phyloP scores from a whole-genome alignment of 2,329 filamentous ascomycete species.

The Penicillium sp. region DNA sequence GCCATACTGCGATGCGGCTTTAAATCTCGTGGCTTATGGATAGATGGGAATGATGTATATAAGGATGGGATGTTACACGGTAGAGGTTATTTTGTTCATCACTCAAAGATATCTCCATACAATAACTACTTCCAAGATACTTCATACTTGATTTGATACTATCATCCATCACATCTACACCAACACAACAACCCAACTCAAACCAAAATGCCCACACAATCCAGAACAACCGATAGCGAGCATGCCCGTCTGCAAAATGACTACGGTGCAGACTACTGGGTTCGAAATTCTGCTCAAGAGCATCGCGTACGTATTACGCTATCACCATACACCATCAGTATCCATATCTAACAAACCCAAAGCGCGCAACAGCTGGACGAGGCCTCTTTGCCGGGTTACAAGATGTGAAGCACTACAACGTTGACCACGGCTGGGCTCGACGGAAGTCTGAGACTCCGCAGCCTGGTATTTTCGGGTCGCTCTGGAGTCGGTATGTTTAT shows the following conservation, averaged over 20 bases:
- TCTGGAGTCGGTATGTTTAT: conserved; percentile 26
- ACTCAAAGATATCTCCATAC: not conserved
- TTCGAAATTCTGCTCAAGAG: conserved; percentile 21
- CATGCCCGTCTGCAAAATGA: conserved; percentile 32
- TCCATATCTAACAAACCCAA: not conserved
- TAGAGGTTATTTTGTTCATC: not conserved
- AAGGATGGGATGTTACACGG: not conserved
- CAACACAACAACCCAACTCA: not conserved
- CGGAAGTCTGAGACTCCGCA: conserved; percentile 20
- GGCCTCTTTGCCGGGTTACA: conserved; percentile 41
- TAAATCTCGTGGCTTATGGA: not conserved
- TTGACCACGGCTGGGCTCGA: conserved; percentile 37
- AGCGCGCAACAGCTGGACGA: conserved; percentile 35
- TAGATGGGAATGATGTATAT: not conserved
- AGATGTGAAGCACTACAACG: conserved; percentile 39
- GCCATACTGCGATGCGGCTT: conserved; percentile 4
- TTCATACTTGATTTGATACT: not conserved
- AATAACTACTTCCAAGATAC: not conserved
- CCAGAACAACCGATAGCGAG: conserved; percentile 2
- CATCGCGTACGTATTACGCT: conserved; percentile 24
- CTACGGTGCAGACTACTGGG: conserved; percentile 38
- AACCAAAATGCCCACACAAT: conserved; percentile 11
- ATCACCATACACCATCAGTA: not conserved
- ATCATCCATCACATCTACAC: not conserved
- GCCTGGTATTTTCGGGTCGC: conserved; percentile 14